Percentiles rank a stretch among this genome's conserved stretches.
Evolutionary conservation across 345 rosid species (phyloP).

Genomic region (Acer yangbiense): DNA sequence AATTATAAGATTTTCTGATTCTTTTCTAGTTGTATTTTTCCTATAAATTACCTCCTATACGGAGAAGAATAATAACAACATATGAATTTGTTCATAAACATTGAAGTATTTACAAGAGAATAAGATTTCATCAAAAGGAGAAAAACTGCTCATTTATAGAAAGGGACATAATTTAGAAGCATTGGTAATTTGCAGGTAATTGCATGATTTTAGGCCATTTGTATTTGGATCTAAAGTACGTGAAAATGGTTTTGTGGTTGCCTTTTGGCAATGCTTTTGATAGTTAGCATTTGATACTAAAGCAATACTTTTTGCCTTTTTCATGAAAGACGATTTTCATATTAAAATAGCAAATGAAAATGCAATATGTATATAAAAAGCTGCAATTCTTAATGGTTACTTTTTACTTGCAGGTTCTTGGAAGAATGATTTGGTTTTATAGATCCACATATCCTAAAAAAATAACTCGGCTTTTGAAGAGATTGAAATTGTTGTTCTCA

Average conservation of each 20-base stretch:
- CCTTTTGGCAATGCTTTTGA: not conserved
- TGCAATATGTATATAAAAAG: not conserved
- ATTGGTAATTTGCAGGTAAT: not conserved
- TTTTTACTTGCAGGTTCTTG: slow-evolving; percentile 52
- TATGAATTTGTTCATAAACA: no score
- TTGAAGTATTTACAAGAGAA: not conserved
- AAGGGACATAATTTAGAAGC: not conserved
- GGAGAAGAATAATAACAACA: no score
- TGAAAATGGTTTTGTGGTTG: not conserved
- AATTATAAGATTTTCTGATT: no score
- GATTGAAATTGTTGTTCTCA: slow-evolving; percentile 33
- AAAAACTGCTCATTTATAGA: not conserved
- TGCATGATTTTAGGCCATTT: not conserved
- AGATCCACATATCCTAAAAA: slow-evolving; percentile 29
- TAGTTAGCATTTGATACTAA: not conserved
- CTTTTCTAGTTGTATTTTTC: no score
- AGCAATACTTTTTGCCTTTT: not conserved
- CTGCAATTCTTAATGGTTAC: slow-evolving; percentile 9
- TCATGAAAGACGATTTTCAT: not conserved
- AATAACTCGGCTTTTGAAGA: slow-evolving; percentile 25
- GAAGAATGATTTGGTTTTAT: slow-evolving; percentile 67
- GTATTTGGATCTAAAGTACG: not conserved
- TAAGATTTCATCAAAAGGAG: not conserved
- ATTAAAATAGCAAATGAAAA: not conserved
- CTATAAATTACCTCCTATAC: no score